Evolutionary conservation across 352 stramenopile genomes (phyloP).

Genomic region (Globisporangium megalacanthum): DNA sequence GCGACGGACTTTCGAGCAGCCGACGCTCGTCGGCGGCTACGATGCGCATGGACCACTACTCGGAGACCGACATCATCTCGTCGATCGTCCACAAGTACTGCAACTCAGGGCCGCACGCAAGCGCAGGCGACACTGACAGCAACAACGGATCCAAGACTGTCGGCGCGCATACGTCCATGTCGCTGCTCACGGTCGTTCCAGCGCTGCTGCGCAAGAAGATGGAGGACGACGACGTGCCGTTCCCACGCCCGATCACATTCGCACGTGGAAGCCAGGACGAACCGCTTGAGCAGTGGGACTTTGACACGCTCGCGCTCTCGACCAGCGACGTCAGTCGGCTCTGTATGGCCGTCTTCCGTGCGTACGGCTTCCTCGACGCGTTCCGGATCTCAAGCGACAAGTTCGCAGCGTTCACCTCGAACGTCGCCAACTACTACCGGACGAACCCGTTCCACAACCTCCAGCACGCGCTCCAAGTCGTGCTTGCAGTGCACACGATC

Average conservation of each 20-base stretch:
- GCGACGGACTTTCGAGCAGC: not conserved
- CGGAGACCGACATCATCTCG: slow-evolving; percentile 53
- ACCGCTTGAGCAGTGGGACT: slow-evolving; percentile 47
- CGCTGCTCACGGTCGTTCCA: slow-evolving; percentile 20
- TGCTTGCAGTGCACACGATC: slow-evolving; percentile 54
- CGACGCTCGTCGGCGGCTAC: slow-evolving; percentile 18
- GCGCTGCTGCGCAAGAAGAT: slow-evolving; percentile 35
- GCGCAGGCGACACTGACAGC: not conserved
- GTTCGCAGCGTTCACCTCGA: slow-evolving; percentile 43
- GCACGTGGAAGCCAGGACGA: slow-evolving; percentile 27
- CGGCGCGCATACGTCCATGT: not conserved
- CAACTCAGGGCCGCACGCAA: slow-evolving; percentile 13
- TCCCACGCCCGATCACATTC: slow-evolving; percentile 50
- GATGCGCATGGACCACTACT: slow-evolving; percentile 22
- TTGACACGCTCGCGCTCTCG: slow-evolving; percentile 31
- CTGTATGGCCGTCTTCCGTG: slow-evolving; percentile 38
- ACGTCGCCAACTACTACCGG: slow-evolving; percentile 64
- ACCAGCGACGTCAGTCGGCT: slow-evolving; percentile 37
- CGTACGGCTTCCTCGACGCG: slow-evolving; percentile 46
- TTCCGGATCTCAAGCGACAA: slow-evolving; percentile 54
- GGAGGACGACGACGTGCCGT: slow-evolving; percentile 48
- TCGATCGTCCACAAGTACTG: slow-evolving; percentile 59
- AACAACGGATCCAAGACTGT: not conserved
- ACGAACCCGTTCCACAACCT: slow-evolving; percentile 81
- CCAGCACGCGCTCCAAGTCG: slow-evolving; percentile 68